These are phyloP conservation scores for Apocynum venetum DNA, from an alignment of 257 asterid genomes.

Conservation along the genomic window DNA sequence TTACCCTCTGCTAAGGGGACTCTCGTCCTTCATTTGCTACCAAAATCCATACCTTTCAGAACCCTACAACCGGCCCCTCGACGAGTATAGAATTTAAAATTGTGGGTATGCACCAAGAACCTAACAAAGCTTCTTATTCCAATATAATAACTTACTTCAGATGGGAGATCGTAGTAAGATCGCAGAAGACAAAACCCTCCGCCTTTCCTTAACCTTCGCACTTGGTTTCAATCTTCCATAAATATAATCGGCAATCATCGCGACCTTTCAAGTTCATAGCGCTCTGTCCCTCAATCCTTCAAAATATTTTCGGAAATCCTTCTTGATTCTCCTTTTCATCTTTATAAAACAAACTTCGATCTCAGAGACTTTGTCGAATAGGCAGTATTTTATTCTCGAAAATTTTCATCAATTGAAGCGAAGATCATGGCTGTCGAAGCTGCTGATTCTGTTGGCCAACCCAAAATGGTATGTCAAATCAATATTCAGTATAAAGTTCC, in stretches of 20 bases:
- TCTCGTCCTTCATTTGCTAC: no score
- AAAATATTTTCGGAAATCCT: not conserved
- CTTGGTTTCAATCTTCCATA: not conserved
- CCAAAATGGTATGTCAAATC: constrained; percentile 19
- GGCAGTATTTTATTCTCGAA: not conserved
- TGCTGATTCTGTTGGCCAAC: constrained; percentile 16
- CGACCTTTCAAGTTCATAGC: not conserved
- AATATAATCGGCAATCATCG: not conserved
- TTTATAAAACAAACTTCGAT: not conserved
- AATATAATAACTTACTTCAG: no score
- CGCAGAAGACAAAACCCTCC: not conserved
- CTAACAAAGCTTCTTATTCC: no score
- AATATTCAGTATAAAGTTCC: not conserved
- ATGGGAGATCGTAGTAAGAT: no score
- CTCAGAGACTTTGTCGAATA: not conserved
- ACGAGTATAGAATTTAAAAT: no score
- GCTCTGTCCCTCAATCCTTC: not conserved
- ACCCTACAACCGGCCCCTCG: no score
- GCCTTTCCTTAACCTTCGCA: not conserved
- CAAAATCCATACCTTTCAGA: no score
- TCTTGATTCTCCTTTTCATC: not conserved
- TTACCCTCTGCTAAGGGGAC: no score
- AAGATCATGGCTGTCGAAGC: not conserved
- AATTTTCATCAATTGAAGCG: not conserved
- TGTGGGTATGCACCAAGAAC: no score